These are phyloP conservation scores for Mycena alexandri DNA, from an alignment of 768 basidiomycete species.

Conservation along the genomic window DNA sequence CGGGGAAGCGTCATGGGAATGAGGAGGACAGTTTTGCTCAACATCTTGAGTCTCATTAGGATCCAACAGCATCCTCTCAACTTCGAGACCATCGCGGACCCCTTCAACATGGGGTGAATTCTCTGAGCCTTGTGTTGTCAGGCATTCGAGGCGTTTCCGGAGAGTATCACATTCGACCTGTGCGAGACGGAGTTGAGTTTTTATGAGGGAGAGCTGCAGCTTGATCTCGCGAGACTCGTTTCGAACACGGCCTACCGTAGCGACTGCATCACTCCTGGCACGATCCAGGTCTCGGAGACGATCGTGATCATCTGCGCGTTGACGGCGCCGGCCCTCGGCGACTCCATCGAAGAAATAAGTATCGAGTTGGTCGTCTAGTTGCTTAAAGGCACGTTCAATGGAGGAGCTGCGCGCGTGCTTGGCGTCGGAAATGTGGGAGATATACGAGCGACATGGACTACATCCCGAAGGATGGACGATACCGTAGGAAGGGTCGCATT, in stretches of 20 bases:
- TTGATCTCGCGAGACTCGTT: slow-evolving; percentile 51
- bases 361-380: slow-evolving; percentile 54
- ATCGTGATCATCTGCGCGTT: slow-evolving; percentile 53
- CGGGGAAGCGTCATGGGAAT: neutral
- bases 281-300: slow-evolving; percentile 50
- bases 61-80: slow-evolving; percentile 32
- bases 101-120: slow-evolving; percentile 13
- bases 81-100: slow-evolving; percentile 20
- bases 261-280: slow-evolving; percentile 44
- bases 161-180: slow-evolving; percentile 48
- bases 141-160: slow-evolving; percentile 43
- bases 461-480: slow-evolving; percentile 56
- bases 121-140: neutral
- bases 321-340: slow-evolving; percentile 54
- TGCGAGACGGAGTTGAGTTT: slow-evolving; percentile 48
- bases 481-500: slow-evolving; percentile 54
- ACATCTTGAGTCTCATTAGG: slow-evolving; percentile 13
- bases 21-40: slow-evolving; percentile 7
- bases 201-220: slow-evolving; percentile 37
- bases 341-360: slow-evolving; percentile 55
- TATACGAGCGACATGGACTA: slow-evolving; percentile 52
- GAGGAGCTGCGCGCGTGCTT: slow-evolving; percentile 50
- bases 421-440: slow-evolving; percentile 55
- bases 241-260: slow-evolving; percentile 37
- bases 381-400: slow-evolving; percentile 55